These are phyloP conservation scores for Sphagnum contortum DNA, from an alignment of 225 moss, liverwort and hornwort genomes.

Conservation along the genomic window DNA sequence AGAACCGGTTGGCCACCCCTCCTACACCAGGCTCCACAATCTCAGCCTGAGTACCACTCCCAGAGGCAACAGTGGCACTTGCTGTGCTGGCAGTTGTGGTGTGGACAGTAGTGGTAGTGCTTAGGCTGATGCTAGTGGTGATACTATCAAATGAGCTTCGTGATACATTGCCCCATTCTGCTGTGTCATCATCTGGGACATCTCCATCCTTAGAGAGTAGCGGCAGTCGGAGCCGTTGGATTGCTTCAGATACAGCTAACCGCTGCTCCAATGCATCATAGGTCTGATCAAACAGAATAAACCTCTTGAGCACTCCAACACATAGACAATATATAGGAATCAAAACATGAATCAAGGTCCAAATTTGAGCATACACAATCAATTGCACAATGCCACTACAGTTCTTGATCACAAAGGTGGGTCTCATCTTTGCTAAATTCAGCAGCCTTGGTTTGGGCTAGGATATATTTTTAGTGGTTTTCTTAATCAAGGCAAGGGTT, in stretches of 20 bases:
- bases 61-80: conserved; percentile 52
- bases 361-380: too few relatives aligned
- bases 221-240: conserved; percentile 81
- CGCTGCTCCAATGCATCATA: conserved; percentile 92
- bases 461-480: too few relatives aligned
- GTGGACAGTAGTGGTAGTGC: conserved; percentile 84
- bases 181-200: conserved; percentile 78
- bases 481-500: too few relatives aligned
- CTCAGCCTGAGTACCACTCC: conserved; percentile 46
- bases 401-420: too few relatives aligned
- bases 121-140: conserved; percentile 78
- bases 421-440: too few relatives aligned
- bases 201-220: conserved; percentile 84
- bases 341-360: background rate
- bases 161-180: conserved; percentile 90
- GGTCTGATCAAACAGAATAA: conserved; percentile 24
- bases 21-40: conserved; percentile 72
- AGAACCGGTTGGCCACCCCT: conserved; percentile 68
- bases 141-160: conserved; percentile 95
- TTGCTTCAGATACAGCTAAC: conserved; percentile 73
- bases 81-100: conserved; percentile 81
- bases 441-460: too few relatives aligned
- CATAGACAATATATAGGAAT: background rate
- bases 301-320: background rate
- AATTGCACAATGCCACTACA: too few relatives aligned